Evolutionary conservation across 78 protist genomes (phyloP).

Genomic region (Emiliania huxleyi): DNA sequence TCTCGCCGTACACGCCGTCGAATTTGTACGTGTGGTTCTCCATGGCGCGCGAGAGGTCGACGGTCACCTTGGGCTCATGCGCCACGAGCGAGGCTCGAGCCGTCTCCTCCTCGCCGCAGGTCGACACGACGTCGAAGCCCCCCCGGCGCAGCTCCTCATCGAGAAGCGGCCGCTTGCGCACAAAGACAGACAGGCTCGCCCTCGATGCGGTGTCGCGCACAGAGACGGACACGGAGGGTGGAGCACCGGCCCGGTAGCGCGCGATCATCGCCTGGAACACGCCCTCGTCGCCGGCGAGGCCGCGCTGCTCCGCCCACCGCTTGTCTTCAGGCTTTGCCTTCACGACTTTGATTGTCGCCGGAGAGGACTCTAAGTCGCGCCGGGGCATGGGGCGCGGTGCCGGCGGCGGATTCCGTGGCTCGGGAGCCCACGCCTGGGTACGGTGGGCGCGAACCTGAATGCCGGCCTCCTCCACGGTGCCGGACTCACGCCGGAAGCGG

Average conservation of each 20-base stretch:
- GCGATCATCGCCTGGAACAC: background rate
- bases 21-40: conserved; percentile 82
- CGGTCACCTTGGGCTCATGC: conserved; percentile 69
- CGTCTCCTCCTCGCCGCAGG: background rate
- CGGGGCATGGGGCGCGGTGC: no score
- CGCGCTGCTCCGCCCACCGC: background rate
- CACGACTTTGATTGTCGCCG: background rate
- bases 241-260: background rate
- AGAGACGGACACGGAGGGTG: background rate
- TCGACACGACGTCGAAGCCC: conserved; percentile 42
- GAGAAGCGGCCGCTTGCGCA: conserved; percentile 87
- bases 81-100: background rate
- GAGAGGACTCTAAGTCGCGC: no score
- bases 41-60: conserved; percentile 69
- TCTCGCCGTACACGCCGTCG: conserved; percentile 86
- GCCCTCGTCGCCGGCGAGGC: background rate
- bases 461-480: background rate
- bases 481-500: no score
- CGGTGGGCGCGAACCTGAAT: background rate
- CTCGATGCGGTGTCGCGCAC: background rate
- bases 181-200: conserved; percentile 70
- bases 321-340: background rate
- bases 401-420: no score
- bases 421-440: no score
- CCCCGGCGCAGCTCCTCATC: conserved; percentile 40